These are phyloP conservation scores for Pythium sp. DNA, from an alignment of 352 stramenopile genomes.

Conservation along the genomic window DNA sequence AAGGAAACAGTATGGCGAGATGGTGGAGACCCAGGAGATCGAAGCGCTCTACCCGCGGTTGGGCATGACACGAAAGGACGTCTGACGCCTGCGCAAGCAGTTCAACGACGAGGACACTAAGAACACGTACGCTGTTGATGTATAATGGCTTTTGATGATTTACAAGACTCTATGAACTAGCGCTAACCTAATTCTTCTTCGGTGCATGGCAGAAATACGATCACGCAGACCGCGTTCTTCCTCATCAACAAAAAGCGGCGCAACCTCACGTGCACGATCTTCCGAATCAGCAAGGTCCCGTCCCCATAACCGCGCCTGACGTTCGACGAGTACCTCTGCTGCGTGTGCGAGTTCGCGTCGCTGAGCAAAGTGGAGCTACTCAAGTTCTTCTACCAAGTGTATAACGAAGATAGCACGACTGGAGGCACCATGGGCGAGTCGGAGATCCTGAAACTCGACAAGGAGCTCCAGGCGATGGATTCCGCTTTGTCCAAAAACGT, in stretches of 20 bases:
- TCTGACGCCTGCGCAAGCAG: constrained; percentile 29
- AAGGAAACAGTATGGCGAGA: constrained; percentile 16
- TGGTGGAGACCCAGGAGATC: constrained; percentile 27
- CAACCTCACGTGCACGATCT: constrained; percentile 37
- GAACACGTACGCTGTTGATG: constrained; percentile 27
- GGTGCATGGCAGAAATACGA: constrained; percentile 23
- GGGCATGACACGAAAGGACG: constrained; percentile 30
- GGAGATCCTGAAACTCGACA: constrained; percentile 35
- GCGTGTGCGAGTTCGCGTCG: constrained; percentile 46
- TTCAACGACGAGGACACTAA: constrained; percentile 41
- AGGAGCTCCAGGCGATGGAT: constrained; percentile 41
- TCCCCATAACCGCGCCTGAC: constrained; percentile 27
- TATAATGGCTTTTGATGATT: background rate
- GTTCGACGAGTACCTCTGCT: constrained; percentile 53
- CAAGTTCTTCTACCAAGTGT: constrained; percentile 60
- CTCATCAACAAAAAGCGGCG: constrained; percentile 51
- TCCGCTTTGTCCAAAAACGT: constrained; percentile 47
- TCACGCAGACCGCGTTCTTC: constrained; percentile 43
- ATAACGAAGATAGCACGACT: constrained; percentile 26
- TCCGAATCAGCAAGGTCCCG: constrained; percentile 32
- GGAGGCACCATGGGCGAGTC: constrained; percentile 26
- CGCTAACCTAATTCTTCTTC: background rate
- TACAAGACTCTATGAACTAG: background rate
- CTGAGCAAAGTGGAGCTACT: constrained; percentile 47
- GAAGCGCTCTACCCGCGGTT: constrained; percentile 33